A percentile compares a stretch with the other conserved stretches of the same genome.
phyloP scores from a whole-genome alignment of 1,284 basidiomycete species.

The Microbotryum saponariae region DNA sequence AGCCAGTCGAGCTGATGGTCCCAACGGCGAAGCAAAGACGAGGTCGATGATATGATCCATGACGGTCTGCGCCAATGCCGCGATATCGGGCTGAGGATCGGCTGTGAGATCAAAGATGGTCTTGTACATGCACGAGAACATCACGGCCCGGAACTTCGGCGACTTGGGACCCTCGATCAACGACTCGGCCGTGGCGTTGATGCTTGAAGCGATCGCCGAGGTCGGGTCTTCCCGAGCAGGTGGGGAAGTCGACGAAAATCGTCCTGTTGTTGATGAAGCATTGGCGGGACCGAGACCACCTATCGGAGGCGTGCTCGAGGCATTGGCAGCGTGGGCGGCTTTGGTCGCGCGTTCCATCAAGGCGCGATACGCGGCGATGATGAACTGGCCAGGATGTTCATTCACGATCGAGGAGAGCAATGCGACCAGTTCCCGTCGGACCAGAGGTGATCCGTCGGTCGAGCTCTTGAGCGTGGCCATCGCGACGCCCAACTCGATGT shows the following conservation, averaged over 20 bases:
- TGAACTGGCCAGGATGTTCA: slow-evolving; percentile 93
- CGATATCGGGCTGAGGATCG: slow-evolving; percentile 88
- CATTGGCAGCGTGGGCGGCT: slow-evolving; percentile 44
- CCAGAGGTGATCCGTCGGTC: slow-evolving; percentile 88
- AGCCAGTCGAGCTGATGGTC: slow-evolving; percentile 26
- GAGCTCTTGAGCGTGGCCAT: slow-evolving; percentile 45
- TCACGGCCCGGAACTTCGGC: slow-evolving; percentile 33
- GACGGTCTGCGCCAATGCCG: slow-evolving; percentile 79
- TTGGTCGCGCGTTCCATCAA: slow-evolving; percentile 56
- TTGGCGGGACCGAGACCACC: too few relatives aligned
- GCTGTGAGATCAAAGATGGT: slow-evolving; percentile 82
- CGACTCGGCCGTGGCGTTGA: slow-evolving; percentile 31
- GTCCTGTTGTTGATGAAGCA: slow-evolving; percentile 42
- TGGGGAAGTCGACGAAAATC: neutral
- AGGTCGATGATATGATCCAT: slow-evolving; percentile 87
- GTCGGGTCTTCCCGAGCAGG: slow-evolving; percentile 27
- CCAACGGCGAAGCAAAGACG: slow-evolving; percentile 79
- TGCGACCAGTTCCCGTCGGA: slow-evolving; percentile 86
- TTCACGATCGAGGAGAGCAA: slow-evolving; percentile 87
- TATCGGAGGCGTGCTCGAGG: slow-evolving; percentile 42
- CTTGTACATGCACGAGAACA: slow-evolving; percentile 65
- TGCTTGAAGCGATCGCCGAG: slow-evolving; percentile 28
- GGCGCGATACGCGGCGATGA: slow-evolving; percentile 85
- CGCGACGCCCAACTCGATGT: slow-evolving; percentile 51
- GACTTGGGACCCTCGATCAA: slow-evolving; percentile 28